Base-by-base conservation (phyloP, 805 yeast species). In the Wickerhamiella azyma region DNA sequence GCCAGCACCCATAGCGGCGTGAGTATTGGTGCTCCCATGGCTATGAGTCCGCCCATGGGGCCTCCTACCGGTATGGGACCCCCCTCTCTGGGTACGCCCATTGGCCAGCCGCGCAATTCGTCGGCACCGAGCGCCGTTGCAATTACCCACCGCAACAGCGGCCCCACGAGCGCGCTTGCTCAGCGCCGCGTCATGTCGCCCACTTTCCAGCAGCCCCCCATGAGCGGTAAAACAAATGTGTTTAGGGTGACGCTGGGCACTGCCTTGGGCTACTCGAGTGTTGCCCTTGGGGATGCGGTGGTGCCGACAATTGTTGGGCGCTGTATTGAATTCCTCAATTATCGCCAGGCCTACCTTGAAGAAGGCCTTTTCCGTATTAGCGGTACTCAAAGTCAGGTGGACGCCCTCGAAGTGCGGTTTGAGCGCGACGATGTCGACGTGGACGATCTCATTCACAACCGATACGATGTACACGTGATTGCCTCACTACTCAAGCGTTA, bases 311-410 rank as follows among this genome's bases (percentile, higher is more conserved):
- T 89, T 7, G 75, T 85, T 14, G 81, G 66, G 55, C 66, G 94
- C 49, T 85, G 95, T 57, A 57, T 88, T 29, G 81, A 76, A 47
- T 83, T 72, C 53, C 67, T 89, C 42, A 70, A 71, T 42, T 70
- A 68, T 33, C 72, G 78, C 21, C 76, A 79, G 18, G 94, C 94
- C 0, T 67, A 79, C n/a, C 74, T 74, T 50, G 92, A 85, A 60
- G 94, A 86, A 57, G 98, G 98, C 9, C 75, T 89, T 2, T 92
- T 92, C 66, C 70, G 98, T 50, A 66, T 86, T 84, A 35, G 75
- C 79, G 52, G 74, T 69, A 36, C 69, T 84, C 48, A 83, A 79
- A 55, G 83, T 75, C 40, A 68, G 65, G 40, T 89, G 82, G 67
- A 60, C 10, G 68, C 72, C 5, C 72, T 73, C 48, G 96, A 88